phyloP scores from a whole-genome alignment of 2,329 filamentous ascomycete genomes.

The Hypoxylon sp. region DNA sequence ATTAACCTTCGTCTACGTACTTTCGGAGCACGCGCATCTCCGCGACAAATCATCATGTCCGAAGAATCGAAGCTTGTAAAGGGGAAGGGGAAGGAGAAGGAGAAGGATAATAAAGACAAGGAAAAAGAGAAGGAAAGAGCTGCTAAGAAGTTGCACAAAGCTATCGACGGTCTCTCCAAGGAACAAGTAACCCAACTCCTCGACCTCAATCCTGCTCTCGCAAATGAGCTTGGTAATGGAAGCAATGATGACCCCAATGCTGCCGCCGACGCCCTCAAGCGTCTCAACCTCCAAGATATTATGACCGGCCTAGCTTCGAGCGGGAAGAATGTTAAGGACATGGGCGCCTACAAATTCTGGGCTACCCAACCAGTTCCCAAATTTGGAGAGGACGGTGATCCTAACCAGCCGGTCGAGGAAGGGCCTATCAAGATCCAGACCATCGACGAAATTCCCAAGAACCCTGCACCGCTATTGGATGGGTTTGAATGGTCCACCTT shows the following conservation, averaged over 20 bases:
- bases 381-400: constrained; percentile 74
- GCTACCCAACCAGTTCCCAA: constrained; percentile 94
- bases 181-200: constrained; percentile 76
- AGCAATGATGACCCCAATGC: constrained; percentile 53
- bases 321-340: constrained; percentile 94
- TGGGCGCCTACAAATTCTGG: constrained; percentile 99
- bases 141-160: constrained; percentile 69
- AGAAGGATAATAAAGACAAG: constrained; percentile 59
- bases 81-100: constrained; percentile 60
- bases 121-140: constrained; percentile 63
- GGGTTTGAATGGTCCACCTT: constrained; percentile 97
- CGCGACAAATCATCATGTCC: constrained; percentile 51
- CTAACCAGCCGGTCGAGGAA: constrained; percentile 73
- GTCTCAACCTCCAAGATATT: constrained; percentile 78
- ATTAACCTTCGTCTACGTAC: constrained; percentile 7
- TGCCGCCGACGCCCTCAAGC: constrained; percentile 69
- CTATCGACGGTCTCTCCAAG: constrained; percentile 68
- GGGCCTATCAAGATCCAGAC: constrained; percentile 88
- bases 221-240: constrained; percentile 67
- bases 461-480: constrained; percentile 80
- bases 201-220: constrained; percentile 79
- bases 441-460: constrained; percentile 82
- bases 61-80: constrained; percentile 76
- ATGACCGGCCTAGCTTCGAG: constrained; percentile 82
- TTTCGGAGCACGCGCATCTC: constrained; percentile 8